A percentile compares a stretch with the other conserved stretches of the same genome.
These are phyloP conservation scores for Anthracocystis walkeri DNA, from an alignment of 1,284 basidiomycete species.

Conservation along the genomic window DNA sequence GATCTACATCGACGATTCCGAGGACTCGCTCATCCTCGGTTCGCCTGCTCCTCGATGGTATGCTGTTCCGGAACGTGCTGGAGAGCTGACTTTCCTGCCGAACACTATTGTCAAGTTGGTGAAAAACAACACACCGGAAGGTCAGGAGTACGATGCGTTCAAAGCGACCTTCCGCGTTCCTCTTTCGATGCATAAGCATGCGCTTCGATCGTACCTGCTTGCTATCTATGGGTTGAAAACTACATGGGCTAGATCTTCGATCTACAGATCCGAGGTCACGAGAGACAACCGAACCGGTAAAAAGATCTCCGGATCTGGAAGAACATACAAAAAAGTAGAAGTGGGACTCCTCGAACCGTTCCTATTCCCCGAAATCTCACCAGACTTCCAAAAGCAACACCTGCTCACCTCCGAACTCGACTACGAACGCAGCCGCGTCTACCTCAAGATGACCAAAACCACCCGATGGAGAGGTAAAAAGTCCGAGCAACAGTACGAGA, in stretches of 20 bases:
- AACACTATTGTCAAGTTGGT: slow-evolving; percentile 86
- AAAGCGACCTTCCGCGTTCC: slow-evolving; percentile 91
- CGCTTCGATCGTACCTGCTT: slow-evolving; percentile 85
- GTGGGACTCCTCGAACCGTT: slow-evolving; percentile 68
- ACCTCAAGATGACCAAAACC: slow-evolving; percentile 62
- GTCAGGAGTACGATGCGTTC: slow-evolving; percentile 88
- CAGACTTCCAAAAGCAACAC: slow-evolving; percentile 53
- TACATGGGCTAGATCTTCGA: slow-evolving; percentile 93
- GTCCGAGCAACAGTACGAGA: slow-evolving; percentile 36
- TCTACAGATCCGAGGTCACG: slow-evolving; percentile 73
- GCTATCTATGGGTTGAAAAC: slow-evolving; percentile 81
- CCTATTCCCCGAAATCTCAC: slow-evolving; percentile 63
- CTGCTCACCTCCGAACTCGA: slow-evolving; percentile 56
- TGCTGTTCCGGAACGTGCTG: slow-evolving; percentile 69
- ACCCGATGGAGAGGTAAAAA: slow-evolving; percentile 58
- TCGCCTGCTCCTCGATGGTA: slow-evolving; percentile 60
- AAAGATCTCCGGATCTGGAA: slow-evolving; percentile 65
- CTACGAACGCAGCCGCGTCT: slow-evolving; percentile 51
- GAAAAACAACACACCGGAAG: slow-evolving; percentile 82
- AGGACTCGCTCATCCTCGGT: slow-evolving; percentile 50
- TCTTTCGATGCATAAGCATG: slow-evolving; percentile 87
- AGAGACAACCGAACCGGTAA: slow-evolving; percentile 72
- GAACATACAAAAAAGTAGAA: slow-evolving; percentile 68
- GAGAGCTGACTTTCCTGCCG: slow-evolving; percentile 86
- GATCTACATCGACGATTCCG: slow-evolving; percentile 64